Evolutionary conservation across 352 stramenopile species (phyloP).

Genomic region (Phytophthora brassicae): DNA sequence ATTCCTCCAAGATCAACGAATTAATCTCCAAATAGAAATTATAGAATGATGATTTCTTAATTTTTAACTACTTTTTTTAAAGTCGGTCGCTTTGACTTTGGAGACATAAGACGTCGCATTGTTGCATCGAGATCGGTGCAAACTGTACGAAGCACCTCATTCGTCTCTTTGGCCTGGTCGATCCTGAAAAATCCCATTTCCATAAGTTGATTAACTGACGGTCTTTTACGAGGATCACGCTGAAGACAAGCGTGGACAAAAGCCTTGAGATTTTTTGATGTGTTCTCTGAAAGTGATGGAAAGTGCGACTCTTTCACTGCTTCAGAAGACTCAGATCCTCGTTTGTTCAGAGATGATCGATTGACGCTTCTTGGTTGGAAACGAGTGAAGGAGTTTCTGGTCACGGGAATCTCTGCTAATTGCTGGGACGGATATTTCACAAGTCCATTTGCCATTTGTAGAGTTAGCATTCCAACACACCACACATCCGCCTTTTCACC

Average conservation of each 20-base stretch:
- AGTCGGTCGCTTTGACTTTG: slow-evolving; percentile 9
- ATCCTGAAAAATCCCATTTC: slow-evolving; percentile 57
- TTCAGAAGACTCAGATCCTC: slow-evolving; percentile 8
- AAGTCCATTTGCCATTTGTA: slow-evolving; percentile 53
- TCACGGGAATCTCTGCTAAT: slow-evolving; percentile 1
- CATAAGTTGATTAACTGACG: slow-evolving; percentile 32
- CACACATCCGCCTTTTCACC: slow-evolving; percentile 57
- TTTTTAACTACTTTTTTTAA: background rate
- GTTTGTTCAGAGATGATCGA: slow-evolving; percentile 13
- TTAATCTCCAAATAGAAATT: slow-evolving; percentile 50
- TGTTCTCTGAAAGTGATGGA: slow-evolving; percentile 41
- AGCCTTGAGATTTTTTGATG: slow-evolving; percentile 47
- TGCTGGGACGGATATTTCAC: background rate
- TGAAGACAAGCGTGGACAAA: slow-evolving; percentile 55
- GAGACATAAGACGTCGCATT: slow-evolving; percentile 41
- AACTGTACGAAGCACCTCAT: slow-evolving; percentile 55
- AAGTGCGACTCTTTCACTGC: background rate
- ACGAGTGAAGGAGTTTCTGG: slow-evolving; percentile 11
- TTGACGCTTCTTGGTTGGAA: slow-evolving; percentile 2
- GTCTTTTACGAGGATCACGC: slow-evolving; percentile 40
- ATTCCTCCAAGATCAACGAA: slow-evolving; percentile 78
- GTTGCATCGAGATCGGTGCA: slow-evolving; percentile 64
- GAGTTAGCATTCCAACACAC: slow-evolving; percentile 50
- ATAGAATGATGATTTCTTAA: too few species aligned
- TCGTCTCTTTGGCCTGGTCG: slow-evolving; percentile 46